These are phyloP conservation scores for Hypoxylon sp. DNA, from an alignment of 2,329 filamentous ascomycete genomes.

Conservation along the genomic window DNA sequence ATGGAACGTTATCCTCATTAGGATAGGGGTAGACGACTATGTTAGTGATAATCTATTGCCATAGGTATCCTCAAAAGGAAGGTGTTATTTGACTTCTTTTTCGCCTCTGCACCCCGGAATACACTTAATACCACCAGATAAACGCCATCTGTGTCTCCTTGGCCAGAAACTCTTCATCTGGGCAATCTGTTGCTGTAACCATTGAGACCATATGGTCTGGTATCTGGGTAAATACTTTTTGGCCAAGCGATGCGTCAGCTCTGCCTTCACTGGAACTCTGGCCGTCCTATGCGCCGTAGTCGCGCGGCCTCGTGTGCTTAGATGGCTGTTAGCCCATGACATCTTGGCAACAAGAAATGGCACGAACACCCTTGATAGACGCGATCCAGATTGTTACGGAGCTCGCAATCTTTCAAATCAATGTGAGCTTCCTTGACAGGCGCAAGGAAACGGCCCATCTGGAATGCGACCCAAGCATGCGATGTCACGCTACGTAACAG, in stretches of 20 bases:
- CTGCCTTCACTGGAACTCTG: too few species aligned
- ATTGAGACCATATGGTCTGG: not conserved
- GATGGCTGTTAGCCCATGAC: not conserved
- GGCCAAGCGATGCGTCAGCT: too few species aligned
- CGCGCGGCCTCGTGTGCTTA: too few species aligned
- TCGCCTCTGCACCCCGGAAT: slow-evolving; percentile 34
- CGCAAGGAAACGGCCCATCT: slow-evolving; percentile 18
- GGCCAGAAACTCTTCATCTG: too few species aligned
- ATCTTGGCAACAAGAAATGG: slow-evolving; percentile 11
- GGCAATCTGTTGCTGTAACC: not conserved
- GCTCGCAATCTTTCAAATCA: slow-evolving; percentile 14
- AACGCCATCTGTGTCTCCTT: not conserved
- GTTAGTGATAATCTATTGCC: slow-evolving; percentile 8
- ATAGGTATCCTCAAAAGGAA: slow-evolving; percentile 28
- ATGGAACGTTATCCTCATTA: not conserved
- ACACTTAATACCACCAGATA: slow-evolving; percentile 16
- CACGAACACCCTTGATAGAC: slow-evolving; percentile 5
- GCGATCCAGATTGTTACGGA: slow-evolving; percentile 14
- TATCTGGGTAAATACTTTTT: not conserved
- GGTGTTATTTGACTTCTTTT: slow-evolving; percentile 21
- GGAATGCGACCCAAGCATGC: slow-evolving; percentile 11
- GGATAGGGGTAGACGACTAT: not conserved
- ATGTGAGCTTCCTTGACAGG: not conserved
- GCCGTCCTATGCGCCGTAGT: too few species aligned
- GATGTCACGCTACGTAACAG: slow-evolving; percentile 27